Percentiles rank a stretch among this genome's conserved stretches.
Conservation (phyloP, 1,284 basidiomycete genomes). For the Tilletiaria anomala region DNA sequence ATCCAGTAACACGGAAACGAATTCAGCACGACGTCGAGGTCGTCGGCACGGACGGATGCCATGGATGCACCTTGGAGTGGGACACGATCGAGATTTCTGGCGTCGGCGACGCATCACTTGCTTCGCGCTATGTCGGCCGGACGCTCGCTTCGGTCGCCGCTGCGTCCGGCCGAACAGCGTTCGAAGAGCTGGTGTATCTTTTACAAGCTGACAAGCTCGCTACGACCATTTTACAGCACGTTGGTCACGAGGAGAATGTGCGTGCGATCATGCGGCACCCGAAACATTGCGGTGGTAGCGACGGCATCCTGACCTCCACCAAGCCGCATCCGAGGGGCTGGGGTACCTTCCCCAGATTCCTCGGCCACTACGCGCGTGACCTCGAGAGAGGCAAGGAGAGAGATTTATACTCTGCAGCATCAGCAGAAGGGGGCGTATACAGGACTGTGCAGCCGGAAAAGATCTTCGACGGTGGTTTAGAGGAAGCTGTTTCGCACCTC, state of each 20-base stretch:
- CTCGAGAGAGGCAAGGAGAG: background rate
- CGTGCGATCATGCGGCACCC: constrained; percentile 34
- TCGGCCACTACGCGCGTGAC: constrained; percentile 25
- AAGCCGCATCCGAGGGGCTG: constrained; percentile 11
- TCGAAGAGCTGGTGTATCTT: too few relatives aligned
- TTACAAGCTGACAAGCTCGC: too few relatives aligned
- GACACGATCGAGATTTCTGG: constrained; percentile 30
- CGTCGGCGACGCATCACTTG: constrained; percentile 16
- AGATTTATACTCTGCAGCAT: background rate
- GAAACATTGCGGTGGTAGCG: constrained; percentile 5
- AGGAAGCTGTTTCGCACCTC: constrained; percentile 36
- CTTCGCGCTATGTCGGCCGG: constrained; percentile 10
- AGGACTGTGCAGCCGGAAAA: background rate
- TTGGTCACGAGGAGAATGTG: constrained; percentile 41
- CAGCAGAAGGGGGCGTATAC: too few relatives aligned
- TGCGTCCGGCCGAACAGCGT: too few relatives aligned
- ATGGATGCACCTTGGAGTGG: constrained; percentile 40
- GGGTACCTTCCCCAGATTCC: constrained; percentile 37
- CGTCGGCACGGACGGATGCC: constrained; percentile 39
- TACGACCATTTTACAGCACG: constrained; percentile 39
- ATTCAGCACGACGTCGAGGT: constrained; percentile 35
- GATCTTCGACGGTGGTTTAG: constrained; percentile 1
- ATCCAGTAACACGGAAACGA: constrained; percentile 21
- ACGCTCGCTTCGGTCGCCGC: too few relatives aligned
- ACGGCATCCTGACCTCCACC: background rate